Evolutionary conservation across 1,284 basidiomycete species (phyloP).

Genomic region (Athelia sp.): DNA sequence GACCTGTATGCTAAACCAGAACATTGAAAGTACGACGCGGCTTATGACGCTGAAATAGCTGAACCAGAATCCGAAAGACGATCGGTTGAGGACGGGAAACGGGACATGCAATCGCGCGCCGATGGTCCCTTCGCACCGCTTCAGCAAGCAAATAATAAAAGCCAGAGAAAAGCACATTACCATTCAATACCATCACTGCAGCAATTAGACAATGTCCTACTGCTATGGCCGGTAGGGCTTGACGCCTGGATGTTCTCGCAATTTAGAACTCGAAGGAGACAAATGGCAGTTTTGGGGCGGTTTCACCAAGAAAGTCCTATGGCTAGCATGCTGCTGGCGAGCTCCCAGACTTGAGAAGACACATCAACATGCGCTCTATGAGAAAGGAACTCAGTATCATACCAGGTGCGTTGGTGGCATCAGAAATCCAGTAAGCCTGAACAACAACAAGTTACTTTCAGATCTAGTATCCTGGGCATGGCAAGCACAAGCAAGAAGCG

Average conservation of each 20-base stretch:
- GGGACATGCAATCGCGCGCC: slow-evolving; percentile 65
- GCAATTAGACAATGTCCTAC: slow-evolving; percentile 57
- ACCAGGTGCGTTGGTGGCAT: slow-evolving; percentile 46
- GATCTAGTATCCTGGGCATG: background rate
- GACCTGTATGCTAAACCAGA: slow-evolving; percentile 68
- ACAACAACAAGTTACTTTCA: slow-evolving; percentile 7
- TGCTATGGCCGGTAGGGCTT: slow-evolving; percentile 61
- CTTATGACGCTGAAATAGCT: slow-evolving; percentile 75
- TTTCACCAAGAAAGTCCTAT: slow-evolving; percentile 59
- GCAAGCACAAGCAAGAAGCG: background rate
- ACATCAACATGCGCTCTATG: background rate
- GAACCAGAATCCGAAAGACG: slow-evolving; percentile 78
- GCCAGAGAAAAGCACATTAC: slow-evolving; percentile 16
- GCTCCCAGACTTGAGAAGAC: slow-evolving; percentile 33
- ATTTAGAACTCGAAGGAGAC: too few species aligned
- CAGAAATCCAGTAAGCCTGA: slow-evolving; percentile 58
- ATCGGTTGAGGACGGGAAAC: slow-evolving; percentile 71
- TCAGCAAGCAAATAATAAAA: background rate
- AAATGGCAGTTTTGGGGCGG: too few species aligned
- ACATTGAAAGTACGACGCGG: slow-evolving; percentile 68
- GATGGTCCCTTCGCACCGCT: slow-evolving; percentile 32
- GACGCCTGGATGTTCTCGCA: slow-evolving; percentile 23
- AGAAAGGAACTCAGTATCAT: slow-evolving; percentile 26
- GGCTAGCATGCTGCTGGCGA: slow-evolving; percentile 60
- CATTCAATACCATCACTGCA: slow-evolving; percentile 58